phyloP scores from a whole-genome alignment of 768 basidiomycete genomes.

The Jaapia argillacea region DNA sequence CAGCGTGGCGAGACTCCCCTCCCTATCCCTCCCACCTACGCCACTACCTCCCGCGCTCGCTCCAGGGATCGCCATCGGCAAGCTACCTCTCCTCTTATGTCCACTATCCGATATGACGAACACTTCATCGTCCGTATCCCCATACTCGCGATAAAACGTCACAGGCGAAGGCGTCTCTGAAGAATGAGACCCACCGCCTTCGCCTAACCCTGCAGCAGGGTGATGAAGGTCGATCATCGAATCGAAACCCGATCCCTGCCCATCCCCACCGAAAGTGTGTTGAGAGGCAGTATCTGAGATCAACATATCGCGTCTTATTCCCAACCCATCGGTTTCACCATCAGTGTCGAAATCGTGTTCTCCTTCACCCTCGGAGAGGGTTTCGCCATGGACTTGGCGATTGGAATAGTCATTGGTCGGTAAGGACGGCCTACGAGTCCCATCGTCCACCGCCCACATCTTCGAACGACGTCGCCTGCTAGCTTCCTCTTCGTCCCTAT shows the following conservation, averaged over 20 bases:
- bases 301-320: constrained; percentile 9
- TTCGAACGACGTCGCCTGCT: constrained; percentile 23
- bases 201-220: constrained; percentile 28
- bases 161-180: constrained; percentile 37
- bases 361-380: constrained; percentile 8
- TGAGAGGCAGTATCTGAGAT: constrained; percentile 35
- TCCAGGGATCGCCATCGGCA: constrained; percentile 52
- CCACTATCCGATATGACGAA: background rate
- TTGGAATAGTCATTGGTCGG: constrained; percentile 20
- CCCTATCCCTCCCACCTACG: constrained; percentile 31
- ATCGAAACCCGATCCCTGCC: constrained; percentile 12
- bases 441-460: constrained; percentile 34
- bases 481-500: constrained; percentile 26
- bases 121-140: background rate
- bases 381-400: too few relatives aligned
- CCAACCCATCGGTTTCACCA: constrained; percentile 22
- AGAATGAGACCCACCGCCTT: constrained; percentile 1
- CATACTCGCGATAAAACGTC: too few relatives aligned
- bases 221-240: constrained; percentile 36
- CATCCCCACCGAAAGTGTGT: constrained; percentile 37
- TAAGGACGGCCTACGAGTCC: constrained; percentile 28
- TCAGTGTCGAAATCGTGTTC: constrained; percentile 20
- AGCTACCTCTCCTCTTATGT: constrained; percentile 37
- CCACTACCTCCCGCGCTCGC: constrained; percentile 13
- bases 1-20: constrained; percentile 48